Base-by-base conservation (phyloP, 2,329 filamentous ascomycete species). In the Fusarium pseudocircinatum region DNA sequence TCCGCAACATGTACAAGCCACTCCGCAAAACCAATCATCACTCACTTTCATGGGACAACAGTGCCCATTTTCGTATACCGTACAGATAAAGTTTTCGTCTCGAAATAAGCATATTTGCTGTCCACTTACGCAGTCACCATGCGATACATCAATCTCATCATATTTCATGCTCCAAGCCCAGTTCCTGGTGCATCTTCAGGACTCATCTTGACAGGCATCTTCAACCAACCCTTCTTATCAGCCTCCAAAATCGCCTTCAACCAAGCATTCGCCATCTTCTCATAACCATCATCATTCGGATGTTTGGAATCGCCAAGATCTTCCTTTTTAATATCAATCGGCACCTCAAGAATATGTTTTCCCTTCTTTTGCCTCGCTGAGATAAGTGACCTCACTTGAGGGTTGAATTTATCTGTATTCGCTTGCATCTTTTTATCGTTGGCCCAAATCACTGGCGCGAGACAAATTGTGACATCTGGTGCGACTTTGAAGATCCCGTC, bases 251-350 rank as follows among this genome's bases (percentile, higher is more conserved):
- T 74, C 13, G 52, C 67, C n/a, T 71, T 52, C 9, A 71, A 18
- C 71, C 71, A 74, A 15, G 71, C 70, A 24, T 67, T 34, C 4
- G 71, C 67, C 71, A 74, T 74, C 40, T 74, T 74, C 39, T 71
- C 40, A 39, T 74, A 74, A 2, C 71, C 71, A n/a, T 26, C 24
- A 28, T 74, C 63, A 14, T 74, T 74, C 8, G 71, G 71, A 20
- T 74, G 71, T 14, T 74, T 74, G 0, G 42, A 30, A 8, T 74
- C 71, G 8, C n/a, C 54, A 2, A 74, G 62, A 37, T 74, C 71
- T 9, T 40, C 47, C 28, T 64, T 43, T 4, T 47, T 56, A 1
- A 74, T 74, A 30, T 71, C 57, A 7, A 74, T 73, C 0, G 70
- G 63, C 1, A 74, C 70, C 6, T 63, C 42, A 5, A 74, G 26